These are phyloP conservation scores for Penicillium sp. DNA, from an alignment of 2,329 filamentous ascomycete species.

Conservation along the genomic window DNA sequence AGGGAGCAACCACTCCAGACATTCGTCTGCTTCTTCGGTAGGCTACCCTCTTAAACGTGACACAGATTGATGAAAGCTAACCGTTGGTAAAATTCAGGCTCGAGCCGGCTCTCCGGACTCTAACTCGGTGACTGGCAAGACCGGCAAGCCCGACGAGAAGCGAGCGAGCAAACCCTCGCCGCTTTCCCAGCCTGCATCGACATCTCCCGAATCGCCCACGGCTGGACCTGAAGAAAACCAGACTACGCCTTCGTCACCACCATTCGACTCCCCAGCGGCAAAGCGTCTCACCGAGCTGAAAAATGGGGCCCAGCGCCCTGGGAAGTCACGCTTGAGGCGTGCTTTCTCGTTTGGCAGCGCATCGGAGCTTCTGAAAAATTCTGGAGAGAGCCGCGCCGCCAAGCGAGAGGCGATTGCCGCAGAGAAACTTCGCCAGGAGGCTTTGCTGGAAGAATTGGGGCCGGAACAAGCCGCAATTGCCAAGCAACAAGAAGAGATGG, in stretches of 20 bases:
- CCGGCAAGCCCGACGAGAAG: slow-evolving; percentile 66
- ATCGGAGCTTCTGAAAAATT: slow-evolving; percentile 73
- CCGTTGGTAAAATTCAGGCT: slow-evolving; percentile 13
- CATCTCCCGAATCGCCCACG: slow-evolving; percentile 32
- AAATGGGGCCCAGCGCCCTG: slow-evolving; percentile 72
- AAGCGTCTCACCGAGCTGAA: slow-evolving; percentile 85
- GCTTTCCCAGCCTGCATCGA: slow-evolving; percentile 66
- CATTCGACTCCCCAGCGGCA: slow-evolving; percentile 65
- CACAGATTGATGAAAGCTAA: background rate
- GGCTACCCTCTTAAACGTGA: slow-evolving; percentile 34
- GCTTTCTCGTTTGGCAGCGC: slow-evolving; percentile 97
- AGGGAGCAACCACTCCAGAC: slow-evolving; percentile 57
- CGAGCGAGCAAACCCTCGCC: slow-evolving; percentile 68
- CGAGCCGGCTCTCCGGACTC: slow-evolving; percentile 25
- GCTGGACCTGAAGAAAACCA: slow-evolving; percentile 26
- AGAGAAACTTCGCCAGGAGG: slow-evolving; percentile 64
- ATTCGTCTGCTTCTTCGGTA: slow-evolving; percentile 64
- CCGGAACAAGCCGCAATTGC: slow-evolving; percentile 90
- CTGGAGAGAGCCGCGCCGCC: slow-evolving; percentile 54
- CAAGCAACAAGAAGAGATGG: slow-evolving; percentile 84
- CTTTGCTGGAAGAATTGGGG: slow-evolving; percentile 67
- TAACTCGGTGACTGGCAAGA: slow-evolving; percentile 20
- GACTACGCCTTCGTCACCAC: slow-evolving; percentile 32
- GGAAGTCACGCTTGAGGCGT: slow-evolving; percentile 80
- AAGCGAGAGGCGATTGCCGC: slow-evolving; percentile 47